A percentile compares a stretch with the other conserved stretches of the same genome.
phyloP scores from a whole-genome alignment of 352 stramenopile species.

The Phytophthora pinifolia region DNA sequence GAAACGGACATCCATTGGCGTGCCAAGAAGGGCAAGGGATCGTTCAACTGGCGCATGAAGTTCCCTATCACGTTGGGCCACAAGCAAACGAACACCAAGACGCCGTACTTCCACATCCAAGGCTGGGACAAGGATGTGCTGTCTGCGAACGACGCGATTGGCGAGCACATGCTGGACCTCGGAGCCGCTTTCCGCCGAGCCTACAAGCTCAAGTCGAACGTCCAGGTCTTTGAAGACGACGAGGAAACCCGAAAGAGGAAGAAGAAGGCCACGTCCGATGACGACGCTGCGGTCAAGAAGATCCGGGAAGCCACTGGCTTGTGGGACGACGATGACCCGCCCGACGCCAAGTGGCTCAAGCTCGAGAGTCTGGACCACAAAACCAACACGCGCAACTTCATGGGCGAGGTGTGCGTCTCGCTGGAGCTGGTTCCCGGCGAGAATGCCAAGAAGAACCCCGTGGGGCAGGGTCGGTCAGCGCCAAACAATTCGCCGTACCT shows the following conservation, averaged over 20 bases:
- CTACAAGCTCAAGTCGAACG: conserved; percentile 71
- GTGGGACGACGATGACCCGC: conserved; percentile 81
- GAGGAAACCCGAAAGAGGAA: conserved; percentile 74
- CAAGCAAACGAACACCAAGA: conserved; percentile 88
- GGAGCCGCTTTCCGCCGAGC: conserved; percentile 68
- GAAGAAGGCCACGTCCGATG: conserved; percentile 73
- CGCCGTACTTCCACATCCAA: conserved; percentile 93
- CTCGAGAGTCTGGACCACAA: conserved; percentile 82
- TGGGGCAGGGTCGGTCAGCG: conserved; percentile 83
- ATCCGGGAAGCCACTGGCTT: conserved; percentile 84
- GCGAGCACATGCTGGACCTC: conserved; percentile 83
- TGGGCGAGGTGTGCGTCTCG: conserved; percentile 88
- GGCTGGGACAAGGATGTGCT: conserved; percentile 95
- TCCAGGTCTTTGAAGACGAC: conserved; percentile 87
- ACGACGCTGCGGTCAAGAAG: conserved; percentile 78
- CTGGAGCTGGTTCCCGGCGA: conserved; percentile 89
- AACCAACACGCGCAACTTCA: conserved; percentile 76
- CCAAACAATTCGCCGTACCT: conserved; percentile 94
- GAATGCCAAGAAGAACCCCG: conserved; percentile 71
- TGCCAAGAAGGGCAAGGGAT: conserved; percentile 92
- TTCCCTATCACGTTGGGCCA: conserved; percentile 89
- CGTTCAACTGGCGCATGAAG: conserved; percentile 95
- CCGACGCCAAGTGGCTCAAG: conserved; percentile 85
- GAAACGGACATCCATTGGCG: conserved; percentile 95
- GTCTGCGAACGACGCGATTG: conserved; percentile 92